These are phyloP conservation scores for Przewalskia tangutica DNA, from an alignment of 257 asterid genomes.

Conservation along the genomic window DNA sequence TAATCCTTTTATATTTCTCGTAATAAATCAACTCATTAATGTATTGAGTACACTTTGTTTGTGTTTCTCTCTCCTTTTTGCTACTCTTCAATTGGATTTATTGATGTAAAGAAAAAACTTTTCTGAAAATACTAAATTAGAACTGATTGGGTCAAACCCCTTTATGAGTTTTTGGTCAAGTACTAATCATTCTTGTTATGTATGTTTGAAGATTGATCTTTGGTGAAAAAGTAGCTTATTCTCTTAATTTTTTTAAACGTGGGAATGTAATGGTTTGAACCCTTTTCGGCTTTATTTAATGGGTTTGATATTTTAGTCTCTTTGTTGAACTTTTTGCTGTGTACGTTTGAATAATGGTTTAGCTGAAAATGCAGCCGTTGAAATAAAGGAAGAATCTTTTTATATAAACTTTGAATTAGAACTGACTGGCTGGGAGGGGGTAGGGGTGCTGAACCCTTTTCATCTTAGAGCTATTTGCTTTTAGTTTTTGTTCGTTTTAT, in stretches of 20 bases:
- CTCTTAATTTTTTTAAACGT: neutral
- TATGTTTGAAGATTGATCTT: neutral
- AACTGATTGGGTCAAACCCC: neutral
- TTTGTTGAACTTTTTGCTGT: neutral
- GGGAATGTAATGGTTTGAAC: neutral
- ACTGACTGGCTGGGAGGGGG: neutral
- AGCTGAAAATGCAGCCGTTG: neutral
- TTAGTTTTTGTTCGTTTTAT: neutral
- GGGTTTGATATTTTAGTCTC: neutral
- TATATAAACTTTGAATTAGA: neutral
- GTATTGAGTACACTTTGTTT: neutral
- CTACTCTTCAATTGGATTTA: neutral
- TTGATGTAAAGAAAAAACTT: neutral
- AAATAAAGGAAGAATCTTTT: neutral
- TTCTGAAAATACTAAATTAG: neutral
- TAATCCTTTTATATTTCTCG: neutral
- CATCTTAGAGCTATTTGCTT: neutral
- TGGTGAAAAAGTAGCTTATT: constrained; percentile 36
- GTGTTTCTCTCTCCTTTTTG: neutral
- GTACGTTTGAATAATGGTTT: neutral
- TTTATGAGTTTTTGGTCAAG: neutral
- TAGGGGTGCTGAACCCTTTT: neutral
- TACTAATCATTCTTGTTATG: neutral
- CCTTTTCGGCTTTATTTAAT: neutral
- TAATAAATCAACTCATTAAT: neutral